Conservation (phyloP, 345 rosid genomes). For the Rhodomyrtus tomentosa region DNA sequence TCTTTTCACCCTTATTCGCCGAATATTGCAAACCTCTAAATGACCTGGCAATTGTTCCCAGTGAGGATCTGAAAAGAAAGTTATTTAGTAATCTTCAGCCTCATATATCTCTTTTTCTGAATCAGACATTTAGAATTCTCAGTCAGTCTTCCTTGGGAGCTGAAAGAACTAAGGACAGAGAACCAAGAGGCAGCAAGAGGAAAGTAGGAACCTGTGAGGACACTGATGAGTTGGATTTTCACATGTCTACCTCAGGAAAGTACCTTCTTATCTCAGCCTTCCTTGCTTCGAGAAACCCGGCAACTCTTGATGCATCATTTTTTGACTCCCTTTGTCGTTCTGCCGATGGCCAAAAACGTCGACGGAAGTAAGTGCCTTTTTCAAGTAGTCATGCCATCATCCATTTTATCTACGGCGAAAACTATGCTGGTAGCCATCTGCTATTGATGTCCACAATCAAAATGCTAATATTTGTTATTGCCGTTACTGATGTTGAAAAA, state of each 20-base stretch:
- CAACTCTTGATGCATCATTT: conserved; percentile 83
- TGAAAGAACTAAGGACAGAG: conserved; percentile 25
- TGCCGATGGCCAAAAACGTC: conserved; percentile 54
- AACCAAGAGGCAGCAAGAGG: conserved; percentile 17
- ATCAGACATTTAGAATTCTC: conserved; percentile 53
- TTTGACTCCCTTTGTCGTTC: conserved; percentile 81
- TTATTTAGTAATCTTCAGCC: conserved; percentile 57
- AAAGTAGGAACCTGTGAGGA: conserved; percentile 21
- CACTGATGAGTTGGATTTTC: conserved; percentile 45
- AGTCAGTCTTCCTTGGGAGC: conserved; percentile 24
- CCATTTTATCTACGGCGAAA: not conserved
- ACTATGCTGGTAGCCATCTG: not conserved
- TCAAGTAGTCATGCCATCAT: not conserved
- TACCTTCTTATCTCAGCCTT: conserved; percentile 89
- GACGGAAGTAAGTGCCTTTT: conserved; percentile 59
- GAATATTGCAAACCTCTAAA: conserved; percentile 65
- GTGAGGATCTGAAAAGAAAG: conserved; percentile 72
- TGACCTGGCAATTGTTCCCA: conserved; percentile 40
- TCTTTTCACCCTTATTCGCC: conserved; percentile 39
- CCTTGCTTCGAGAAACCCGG: conserved; percentile 93
- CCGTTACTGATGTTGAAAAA: not conserved
- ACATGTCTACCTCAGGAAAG: conserved; percentile 75
- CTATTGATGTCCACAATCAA: not conserved
- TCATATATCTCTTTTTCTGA: conserved; percentile 41
- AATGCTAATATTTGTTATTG: not conserved